Base-by-base conservation (phyloP, 2,329 filamentous ascomycete genomes). In the Chaetoscypha palmicola region DNA sequence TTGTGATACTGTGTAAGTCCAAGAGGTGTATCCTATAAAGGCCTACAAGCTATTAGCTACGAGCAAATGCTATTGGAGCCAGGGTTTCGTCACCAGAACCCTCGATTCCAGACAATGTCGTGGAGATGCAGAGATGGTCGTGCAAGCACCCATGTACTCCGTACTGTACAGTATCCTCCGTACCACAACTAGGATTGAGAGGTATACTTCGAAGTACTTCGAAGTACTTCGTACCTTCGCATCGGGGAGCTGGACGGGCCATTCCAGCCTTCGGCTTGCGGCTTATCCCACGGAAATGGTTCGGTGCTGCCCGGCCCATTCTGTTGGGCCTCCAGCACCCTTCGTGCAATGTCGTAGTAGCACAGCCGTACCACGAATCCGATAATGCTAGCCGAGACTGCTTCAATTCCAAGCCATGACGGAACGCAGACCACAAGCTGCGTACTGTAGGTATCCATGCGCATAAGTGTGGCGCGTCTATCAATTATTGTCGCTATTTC, bases 271-370 rank as follows among this genome's bases (percentile, higher is more conserved):
- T 39, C 9, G 37, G 17, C 14, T 19, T n/a, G 11, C 37, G 26
- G 23, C 36, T 30, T 38, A 26, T 38, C 36, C 26, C 24, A 31
- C 26, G 26, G 38, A 26, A 17, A 24, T n/a, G n/a, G n/a, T n/a
- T n/a, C n/a, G n/a, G n/a, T n/a, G n/a, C n/a, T n/a, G n/a, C n/a
- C n/a, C n/a, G n/a, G n/a, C n/a, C n/a, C n/a, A n/a, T n/a, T n/a
- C n/a, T n/a, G n/a, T n/a, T n/a, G n/a, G n/a, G n/a, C n/a, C n/a
- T n/a, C n/a, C n/a, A n/a, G n/a, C 28, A 14, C 16, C 28, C 9
- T 14, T 31, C 16, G 28, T 31, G 28, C 28, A 31, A 31, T 14
- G 16, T 31, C 24, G 24, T 12, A 7, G 12, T 28, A 28, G 7
- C 8, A 12, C 7, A 7, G 24, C 24, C 24, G 8, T 8, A 28